A percentile compares a stretch with the other conserved stretches of the same genome.
phyloP scores from a whole-genome alignment of 495 filamentous ascomycete species.

The Aspergillus biplanus region DNA sequence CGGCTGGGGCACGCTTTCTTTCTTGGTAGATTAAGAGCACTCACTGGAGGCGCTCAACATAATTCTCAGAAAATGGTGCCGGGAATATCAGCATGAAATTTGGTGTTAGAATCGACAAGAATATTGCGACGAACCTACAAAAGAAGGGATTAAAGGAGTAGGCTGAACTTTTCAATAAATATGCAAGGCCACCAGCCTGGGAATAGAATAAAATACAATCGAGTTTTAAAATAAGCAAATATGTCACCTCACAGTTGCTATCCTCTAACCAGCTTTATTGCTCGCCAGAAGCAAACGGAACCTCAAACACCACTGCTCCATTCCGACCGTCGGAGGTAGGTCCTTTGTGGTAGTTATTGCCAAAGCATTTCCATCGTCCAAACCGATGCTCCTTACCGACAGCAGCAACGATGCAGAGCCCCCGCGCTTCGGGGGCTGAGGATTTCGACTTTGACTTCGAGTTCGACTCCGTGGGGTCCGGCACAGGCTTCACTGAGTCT shows the following conservation, averaged over 20 bases:
- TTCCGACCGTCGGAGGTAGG: slow-evolving; percentile 67
- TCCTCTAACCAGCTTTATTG: neutral
- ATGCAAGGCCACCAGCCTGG: slow-evolving; percentile 27
- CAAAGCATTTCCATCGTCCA: slow-evolving; percentile 69
- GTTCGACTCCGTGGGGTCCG: slow-evolving; percentile 38
- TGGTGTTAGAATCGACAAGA: too few relatives aligned
- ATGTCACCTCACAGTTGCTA: slow-evolving; percentile 7
- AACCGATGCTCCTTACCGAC: slow-evolving; percentile 85
- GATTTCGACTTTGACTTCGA: slow-evolving; percentile 58
- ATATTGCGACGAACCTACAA: neutral
- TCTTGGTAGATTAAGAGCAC: too few relatives aligned
- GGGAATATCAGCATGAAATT: too few relatives aligned
- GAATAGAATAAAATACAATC: slow-evolving; percentile 23
- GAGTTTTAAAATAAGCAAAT: slow-evolving; percentile 17
- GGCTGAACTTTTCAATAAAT: slow-evolving; percentile 12
- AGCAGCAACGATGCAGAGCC: slow-evolving; percentile 78
- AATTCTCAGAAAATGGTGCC: too few relatives aligned
- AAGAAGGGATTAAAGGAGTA: slow-evolving; percentile 1
- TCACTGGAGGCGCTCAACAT: too few relatives aligned
- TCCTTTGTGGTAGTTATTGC: slow-evolving; percentile 45
- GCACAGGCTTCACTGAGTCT: slow-evolving; percentile 34
- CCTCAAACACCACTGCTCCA: slow-evolving; percentile 78
- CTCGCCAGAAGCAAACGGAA: slow-evolving; percentile 52
- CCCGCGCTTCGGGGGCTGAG: slow-evolving; percentile 51
- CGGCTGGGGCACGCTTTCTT: too few relatives aligned